A percentile compares a stretch with the other conserved stretches of the same genome.
Conservation (phyloP, 2,329 filamentous ascomycete species). For the Polytolypa hystricis region DNA sequence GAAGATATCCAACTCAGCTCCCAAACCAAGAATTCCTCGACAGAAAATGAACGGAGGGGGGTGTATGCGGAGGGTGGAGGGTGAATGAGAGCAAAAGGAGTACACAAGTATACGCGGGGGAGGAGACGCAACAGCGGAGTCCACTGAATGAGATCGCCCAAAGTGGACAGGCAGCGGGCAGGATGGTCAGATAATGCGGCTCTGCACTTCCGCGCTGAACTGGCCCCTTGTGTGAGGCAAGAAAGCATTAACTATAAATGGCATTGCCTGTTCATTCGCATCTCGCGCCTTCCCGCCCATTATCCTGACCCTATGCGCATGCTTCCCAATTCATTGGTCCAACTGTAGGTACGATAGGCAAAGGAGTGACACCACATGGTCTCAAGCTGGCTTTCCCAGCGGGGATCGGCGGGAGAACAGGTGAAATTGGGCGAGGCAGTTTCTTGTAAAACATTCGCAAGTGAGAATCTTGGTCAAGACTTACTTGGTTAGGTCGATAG, state of each 20-base stretch:
- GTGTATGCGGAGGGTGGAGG: neutral
- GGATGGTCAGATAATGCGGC: slow-evolving; percentile 1
- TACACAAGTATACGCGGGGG: neutral
- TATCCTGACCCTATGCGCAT: neutral
- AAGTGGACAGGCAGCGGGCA: neutral
- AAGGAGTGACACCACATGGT: neutral
- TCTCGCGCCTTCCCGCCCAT: neutral
- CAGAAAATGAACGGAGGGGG: neutral
- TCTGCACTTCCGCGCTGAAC: neutral
- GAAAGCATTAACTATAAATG: no score
- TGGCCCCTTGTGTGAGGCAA: no score
- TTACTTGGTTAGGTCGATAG: slow-evolving; percentile 38
- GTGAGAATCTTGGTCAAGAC: no score
- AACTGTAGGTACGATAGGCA: neutral
- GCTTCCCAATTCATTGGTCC: neutral
- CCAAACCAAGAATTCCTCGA: neutral
- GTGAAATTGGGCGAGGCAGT: neutral
- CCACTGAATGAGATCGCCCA: neutral
- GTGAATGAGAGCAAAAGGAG: neutral
- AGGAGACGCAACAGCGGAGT: neutral
- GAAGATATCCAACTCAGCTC: no score
- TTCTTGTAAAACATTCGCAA: neutral
- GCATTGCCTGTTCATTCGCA: no score
- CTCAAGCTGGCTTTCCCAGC: neutral
- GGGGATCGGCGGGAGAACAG: neutral